Percentiles rank a stretch among this genome's conserved stretches.
Evolutionary conservation across 495 filamentous ascomycete species (phyloP).

Genomic region (Mycothermus thermophilus): DNA sequence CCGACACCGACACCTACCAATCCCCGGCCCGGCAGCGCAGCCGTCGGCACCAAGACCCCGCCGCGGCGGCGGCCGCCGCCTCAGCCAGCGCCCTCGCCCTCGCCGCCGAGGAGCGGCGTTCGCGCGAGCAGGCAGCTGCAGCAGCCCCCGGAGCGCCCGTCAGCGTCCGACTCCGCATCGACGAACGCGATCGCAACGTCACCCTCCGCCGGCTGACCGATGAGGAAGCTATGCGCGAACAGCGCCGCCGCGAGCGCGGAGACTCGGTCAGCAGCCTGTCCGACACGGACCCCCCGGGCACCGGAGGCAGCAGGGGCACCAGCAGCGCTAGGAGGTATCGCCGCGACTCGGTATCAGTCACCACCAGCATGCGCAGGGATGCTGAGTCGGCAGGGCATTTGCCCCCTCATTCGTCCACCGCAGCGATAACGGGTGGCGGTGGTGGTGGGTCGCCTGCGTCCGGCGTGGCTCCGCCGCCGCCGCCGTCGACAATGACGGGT

Average conservation of each 20-base stretch:
- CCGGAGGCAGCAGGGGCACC: no score
- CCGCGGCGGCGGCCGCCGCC: constrained; percentile 38
- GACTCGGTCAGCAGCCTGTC: constrained; percentile 37
- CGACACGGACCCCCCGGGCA: constrained; percentile 27
- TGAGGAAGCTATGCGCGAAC: constrained; percentile 50
- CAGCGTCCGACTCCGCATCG: constrained; percentile 66
- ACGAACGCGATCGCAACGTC: constrained; percentile 59
- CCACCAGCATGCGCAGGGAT: no score
- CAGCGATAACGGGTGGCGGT: no score
- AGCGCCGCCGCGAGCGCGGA: constrained; percentile 20
- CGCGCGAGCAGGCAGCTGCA: constrained; percentile 26
- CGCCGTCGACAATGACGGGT: no score
- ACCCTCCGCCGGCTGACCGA: constrained; percentile 70
- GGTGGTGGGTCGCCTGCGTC: no score
- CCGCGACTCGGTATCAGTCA: constrained; percentile 29
- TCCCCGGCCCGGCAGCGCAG: constrained; percentile 36
- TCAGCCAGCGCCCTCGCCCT: constrained; percentile 27
- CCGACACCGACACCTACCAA: constrained; percentile 42
- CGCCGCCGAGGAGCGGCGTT: constrained; percentile 24
- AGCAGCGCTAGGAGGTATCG: constrained; percentile 34
- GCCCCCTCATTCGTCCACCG: no score
- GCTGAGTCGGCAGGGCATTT: no score
- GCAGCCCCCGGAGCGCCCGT: constrained; percentile 37
- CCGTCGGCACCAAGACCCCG: constrained; percentile 31
- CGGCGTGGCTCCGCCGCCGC: no score